These are phyloP conservation scores for Elaeagnus macrophylla DNA, from an alignment of 306 rosid species.

Conservation along the genomic window DNA sequence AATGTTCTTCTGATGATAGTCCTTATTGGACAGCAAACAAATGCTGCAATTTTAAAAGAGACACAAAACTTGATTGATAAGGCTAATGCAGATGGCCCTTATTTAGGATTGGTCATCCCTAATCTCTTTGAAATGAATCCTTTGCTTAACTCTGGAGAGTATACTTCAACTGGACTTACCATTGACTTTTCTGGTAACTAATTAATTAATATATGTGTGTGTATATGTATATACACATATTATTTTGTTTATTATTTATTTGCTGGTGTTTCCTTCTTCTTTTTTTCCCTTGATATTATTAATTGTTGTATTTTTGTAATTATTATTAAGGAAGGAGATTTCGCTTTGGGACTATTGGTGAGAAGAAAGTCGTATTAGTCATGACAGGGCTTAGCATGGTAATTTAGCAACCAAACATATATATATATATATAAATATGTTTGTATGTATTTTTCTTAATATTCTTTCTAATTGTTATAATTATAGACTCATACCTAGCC, in stretches of 20 bases:
- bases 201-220: background rate
- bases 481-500: background rate
- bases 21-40: no score
- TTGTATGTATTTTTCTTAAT: no score
- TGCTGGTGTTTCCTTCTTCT: no score
- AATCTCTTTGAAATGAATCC: slow-evolving; percentile 61
- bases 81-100: slow-evolving; percentile 51
- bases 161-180: no score
- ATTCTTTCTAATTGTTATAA: background rate
- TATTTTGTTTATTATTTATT: no score
- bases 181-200: background rate
- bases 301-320: background rate
- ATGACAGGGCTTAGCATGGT: slow-evolving; percentile 38
- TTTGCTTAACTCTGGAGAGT: slow-evolving; percentile 44
- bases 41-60: no score
- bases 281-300: no score
- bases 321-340: slow-evolving; percentile 26
- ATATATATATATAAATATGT: no score
- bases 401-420: background rate
- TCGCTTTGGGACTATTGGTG: slow-evolving; percentile 27
- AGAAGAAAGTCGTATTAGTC: slow-evolving; percentile 22
- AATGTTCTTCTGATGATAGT: no score
- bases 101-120: slow-evolving; percentile 67
- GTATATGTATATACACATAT: no score
- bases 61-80: slow-evolving; percentile 9